Percentiles rank a stretch among this genome's conserved stretches.
Conservation (phyloP, 805 yeast genomes). For the Schwanniomyces occidentalis region DNA sequence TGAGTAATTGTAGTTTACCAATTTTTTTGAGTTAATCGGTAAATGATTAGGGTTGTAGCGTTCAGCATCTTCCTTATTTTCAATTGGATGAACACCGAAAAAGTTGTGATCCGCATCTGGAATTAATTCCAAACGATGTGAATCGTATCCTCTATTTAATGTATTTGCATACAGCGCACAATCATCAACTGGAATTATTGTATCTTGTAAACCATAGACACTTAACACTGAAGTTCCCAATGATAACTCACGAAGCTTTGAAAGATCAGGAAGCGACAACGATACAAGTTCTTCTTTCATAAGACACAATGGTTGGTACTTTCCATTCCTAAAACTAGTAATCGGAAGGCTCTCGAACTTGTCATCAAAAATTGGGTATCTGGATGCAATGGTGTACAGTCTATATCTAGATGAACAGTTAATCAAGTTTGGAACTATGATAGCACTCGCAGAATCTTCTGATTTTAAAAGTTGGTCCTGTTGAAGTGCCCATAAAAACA, state of each 20-base stretch:
- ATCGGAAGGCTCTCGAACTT: conserved; percentile 18
- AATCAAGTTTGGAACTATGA: conserved; percentile 62
- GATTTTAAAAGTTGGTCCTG: conserved; percentile 37
- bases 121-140: conserved; percentile 55
- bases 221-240: conserved; percentile 56
- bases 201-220: conserved; percentile 71
- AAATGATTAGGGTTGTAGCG: conserved; percentile 35
- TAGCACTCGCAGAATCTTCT: conserved; percentile 29
- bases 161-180: conserved; percentile 56
- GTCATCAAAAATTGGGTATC: conserved; percentile 28
- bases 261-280: conserved; percentile 49
- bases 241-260: conserved; percentile 41
- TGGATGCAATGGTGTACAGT: conserved; percentile 45
- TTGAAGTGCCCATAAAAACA: conserved; percentile 66
- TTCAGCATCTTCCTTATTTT: conserved; percentile 31
- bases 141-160: conserved; percentile 51
- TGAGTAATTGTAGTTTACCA: conserved; percentile 57
- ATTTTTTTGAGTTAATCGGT: conserved; percentile 46
- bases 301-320: conserved; percentile 40
- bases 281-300: conserved; percentile 53
- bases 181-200: conserved; percentile 64
- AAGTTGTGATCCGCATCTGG: conserved; percentile 81
- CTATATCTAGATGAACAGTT: conserved; percentile 74
- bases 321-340: conserved; percentile 49
- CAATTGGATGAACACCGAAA: conserved; percentile 50